phyloP scores from a whole-genome alignment of 2,329 filamentous ascomycete species.

The Phoma sp. region DNA sequence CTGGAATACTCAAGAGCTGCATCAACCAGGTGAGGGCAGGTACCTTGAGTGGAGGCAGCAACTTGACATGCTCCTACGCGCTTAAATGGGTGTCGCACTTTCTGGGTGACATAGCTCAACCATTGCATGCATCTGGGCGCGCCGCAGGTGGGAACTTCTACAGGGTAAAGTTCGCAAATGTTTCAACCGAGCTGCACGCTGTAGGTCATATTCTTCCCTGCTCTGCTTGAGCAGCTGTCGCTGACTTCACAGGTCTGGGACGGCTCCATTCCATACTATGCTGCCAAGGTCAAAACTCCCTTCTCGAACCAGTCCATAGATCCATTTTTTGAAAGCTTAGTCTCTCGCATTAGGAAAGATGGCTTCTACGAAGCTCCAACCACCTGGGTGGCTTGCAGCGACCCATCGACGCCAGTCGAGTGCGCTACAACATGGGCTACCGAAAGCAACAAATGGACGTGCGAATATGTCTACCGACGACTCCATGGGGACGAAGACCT shows the following conservation, averaged over 20 bases:
- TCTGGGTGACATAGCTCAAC: slow-evolving; percentile 51
- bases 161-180: slow-evolving; percentile 45
- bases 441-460: slow-evolving; percentile 49
- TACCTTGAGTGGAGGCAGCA: slow-evolving; percentile 30
- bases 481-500: slow-evolving; percentile 43
- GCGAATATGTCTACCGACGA: slow-evolving; percentile 48
- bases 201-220: slow-evolving; percentile 26
- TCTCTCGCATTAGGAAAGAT: slow-evolving; percentile 44
- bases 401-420: slow-evolving; percentile 38
- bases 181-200: slow-evolving; percentile 46
- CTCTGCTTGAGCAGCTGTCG: not conserved
- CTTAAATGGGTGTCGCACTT: slow-evolving; percentile 52
- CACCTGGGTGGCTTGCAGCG: slow-evolving; percentile 46
- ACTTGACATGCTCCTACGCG: slow-evolving; percentile 49
- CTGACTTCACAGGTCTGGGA: slow-evolving; percentile 48
- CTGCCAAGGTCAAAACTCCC: slow-evolving; percentile 36
- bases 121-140: slow-evolving; percentile 49
- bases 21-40: slow-evolving; percentile 38
- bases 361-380: slow-evolving; percentile 44
- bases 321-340: slow-evolving; percentile 45
- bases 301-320: slow-evolving; percentile 47
- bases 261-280: slow-evolving; percentile 47
- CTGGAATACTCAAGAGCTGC: slow-evolving; percentile 46
- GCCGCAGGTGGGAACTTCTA: slow-evolving; percentile 48
- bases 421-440: slow-evolving; percentile 48